Base-by-base conservation (phyloP, 129 eudicot genomes). In the Erigeron canadensis region DNA sequence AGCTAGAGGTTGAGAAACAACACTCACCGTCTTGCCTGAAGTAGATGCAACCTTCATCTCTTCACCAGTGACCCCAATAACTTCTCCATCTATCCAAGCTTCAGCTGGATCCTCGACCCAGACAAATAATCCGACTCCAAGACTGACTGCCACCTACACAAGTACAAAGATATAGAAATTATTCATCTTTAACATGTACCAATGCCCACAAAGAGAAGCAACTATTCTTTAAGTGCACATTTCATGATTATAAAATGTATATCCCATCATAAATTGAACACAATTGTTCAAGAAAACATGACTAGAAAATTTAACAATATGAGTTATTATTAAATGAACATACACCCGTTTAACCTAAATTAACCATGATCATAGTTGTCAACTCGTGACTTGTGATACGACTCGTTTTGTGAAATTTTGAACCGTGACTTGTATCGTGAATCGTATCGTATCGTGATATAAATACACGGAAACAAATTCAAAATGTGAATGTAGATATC, bases 21-120 rank as follows among this genome's bases (percentile, higher is more conserved):
- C 48, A 81, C 91, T 87, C 50, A 93, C 96, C 77, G 83, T 85
- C 69, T 93, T 93, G 56, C 96, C 98, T 60, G 96, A 89, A 63
- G 96, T 81, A 70, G 90, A 81, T 62, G 87, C 90, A 75, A 93
- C 89, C 76, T 82, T 85, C 37, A 93, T 55, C 44, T 93, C 80
- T 59, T 78, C 89, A 57, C 90, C 96, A 55, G 47, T 85, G 69
- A 87, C 87, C 58, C 77, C 84, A 38, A 82, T 67, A 84, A 93
- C 91, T 70, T 93, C 92, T 68, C 98, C 98, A 76, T 89, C 98
- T 71, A 89, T 80, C 98, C 98, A 93, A 71, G 96, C 98, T 15
- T 65, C 91, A 46, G 85, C 91, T 53, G 88, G 86, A 78, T 93
- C 98, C 70, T 93, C 95, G 75, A 85, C 84, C 98, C 98, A 93